phyloP scores from a whole-genome alignment of 352 stramenopile genomes.

The Nothophytophthora sp. region DNA sequence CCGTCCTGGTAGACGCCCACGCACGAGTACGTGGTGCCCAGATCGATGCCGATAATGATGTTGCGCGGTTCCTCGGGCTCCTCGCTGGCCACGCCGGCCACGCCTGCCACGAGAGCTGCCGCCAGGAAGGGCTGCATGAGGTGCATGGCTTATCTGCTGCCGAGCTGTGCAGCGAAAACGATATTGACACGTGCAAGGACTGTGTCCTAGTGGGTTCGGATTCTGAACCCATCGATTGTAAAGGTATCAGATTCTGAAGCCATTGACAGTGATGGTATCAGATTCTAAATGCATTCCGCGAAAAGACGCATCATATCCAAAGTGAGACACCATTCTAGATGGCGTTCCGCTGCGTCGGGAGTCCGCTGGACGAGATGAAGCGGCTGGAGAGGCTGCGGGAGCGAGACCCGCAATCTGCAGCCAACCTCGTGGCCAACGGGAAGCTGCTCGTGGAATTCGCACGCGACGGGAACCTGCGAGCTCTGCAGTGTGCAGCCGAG shows the following conservation, averaged over 20 bases:
- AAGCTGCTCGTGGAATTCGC: constrained; percentile 61
- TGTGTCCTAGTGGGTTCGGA: no score
- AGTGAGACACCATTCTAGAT: no score
- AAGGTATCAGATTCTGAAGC: no score
- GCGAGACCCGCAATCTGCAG: constrained; percentile 48
- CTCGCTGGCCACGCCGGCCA: constrained; percentile 23
- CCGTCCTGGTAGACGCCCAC: constrained; percentile 92
- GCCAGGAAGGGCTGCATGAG: no score
- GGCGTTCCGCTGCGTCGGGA: constrained; percentile 42
- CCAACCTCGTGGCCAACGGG: constrained; percentile 62
- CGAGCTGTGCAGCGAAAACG: no score
- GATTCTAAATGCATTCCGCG: not conserved
- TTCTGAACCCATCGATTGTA: no score
- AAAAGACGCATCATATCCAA: not conserved
- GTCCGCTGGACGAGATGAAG: constrained; percentile 63
- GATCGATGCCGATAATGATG: constrained; percentile 85
- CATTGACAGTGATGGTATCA: not conserved
- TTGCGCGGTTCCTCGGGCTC: constrained; percentile 48
- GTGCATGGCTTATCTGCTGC: no score
- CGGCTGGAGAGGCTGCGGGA: constrained; percentile 45
- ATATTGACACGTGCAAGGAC: no score
- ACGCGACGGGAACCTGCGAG: constrained; percentile 43
- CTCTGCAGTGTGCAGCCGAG: constrained; percentile 45
- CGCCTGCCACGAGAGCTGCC: no score
- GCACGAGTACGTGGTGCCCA: constrained; percentile 95